Evolutionary conservation across 2,329 filamentous ascomycete species (phyloP).

Genomic region (Aspergillus amoenus): DNA sequence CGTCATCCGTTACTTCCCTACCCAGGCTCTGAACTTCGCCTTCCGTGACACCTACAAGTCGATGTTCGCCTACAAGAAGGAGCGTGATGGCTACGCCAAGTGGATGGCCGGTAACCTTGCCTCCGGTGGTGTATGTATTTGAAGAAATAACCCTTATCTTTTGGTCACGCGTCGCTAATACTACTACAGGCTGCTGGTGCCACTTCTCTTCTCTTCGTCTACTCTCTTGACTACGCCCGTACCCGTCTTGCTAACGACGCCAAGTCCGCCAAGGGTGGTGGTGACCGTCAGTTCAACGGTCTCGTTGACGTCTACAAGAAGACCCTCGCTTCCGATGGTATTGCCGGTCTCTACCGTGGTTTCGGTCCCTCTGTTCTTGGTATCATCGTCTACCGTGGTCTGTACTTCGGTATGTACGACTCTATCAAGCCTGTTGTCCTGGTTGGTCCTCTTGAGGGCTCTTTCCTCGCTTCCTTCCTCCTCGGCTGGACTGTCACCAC

Average conservation of each 20-base stretch:
- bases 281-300: conserved; percentile 99
- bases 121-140: conserved; percentile 88
- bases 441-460: conserved; percentile 85
- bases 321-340: conserved; percentile 97
- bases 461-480: conserved; percentile 98
- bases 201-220: conserved; percentile 99
- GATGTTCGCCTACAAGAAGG: conserved; percentile 99
- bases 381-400: conserved; percentile 99
- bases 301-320: conserved; percentile 99
- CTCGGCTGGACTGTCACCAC: conserved; percentile 99
- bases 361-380: conserved; percentile 99
- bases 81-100: conserved; percentile 94
- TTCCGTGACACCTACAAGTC: conserved; percentile 99
- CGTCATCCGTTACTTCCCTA: conserved; percentile 99
- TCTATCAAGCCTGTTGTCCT: conserved; percentile 99
- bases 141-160: neutral
- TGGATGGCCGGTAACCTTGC: conserved; percentile 99
- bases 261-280: conserved; percentile 93
- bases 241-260: conserved; percentile 99
- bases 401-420: conserved; percentile 99
- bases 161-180: conserved; percentile 17
- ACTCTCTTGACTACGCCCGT: conserved; percentile 99
- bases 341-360: conserved; percentile 99
- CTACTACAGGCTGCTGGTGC: conserved; percentile 80
- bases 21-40: conserved; percentile 99